Percentiles rank a stretch among this genome's conserved stretches.
Evolutionary conservation across 2,329 filamentous ascomycete species (phyloP).

Genomic region (Pseudocercospora fuligena): DNA sequence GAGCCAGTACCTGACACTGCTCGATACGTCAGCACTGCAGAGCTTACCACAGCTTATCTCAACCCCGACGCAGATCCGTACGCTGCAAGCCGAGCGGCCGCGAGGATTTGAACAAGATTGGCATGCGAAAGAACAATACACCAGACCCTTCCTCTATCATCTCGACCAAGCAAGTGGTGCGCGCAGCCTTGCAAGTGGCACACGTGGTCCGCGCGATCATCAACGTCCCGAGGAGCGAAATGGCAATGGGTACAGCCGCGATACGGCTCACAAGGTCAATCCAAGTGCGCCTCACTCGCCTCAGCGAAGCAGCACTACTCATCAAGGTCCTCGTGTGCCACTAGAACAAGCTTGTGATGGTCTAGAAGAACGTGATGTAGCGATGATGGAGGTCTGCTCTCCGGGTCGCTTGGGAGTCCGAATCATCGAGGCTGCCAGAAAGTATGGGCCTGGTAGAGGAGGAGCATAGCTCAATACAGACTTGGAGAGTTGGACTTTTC

Average conservation of each 20-base stretch:
- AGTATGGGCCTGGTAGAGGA: neutral
- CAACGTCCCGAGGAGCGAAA: neutral
- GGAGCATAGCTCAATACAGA: neutral
- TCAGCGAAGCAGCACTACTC: neutral
- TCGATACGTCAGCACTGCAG: slow-evolving; percentile 1
- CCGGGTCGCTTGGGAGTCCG: neutral
- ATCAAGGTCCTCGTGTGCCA: neutral
- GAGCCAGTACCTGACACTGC: neutral
- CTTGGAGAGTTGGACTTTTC: neutral
- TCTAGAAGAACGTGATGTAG: neutral
- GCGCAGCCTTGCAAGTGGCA: neutral
- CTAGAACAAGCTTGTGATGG: neutral
- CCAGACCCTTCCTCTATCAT: slow-evolving; percentile 7
- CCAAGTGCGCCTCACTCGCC: neutral
- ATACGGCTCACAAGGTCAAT: neutral
- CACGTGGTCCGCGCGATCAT: neutral
- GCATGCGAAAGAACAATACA: slow-evolving; percentile 5
- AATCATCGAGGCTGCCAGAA: slow-evolving; percentile 2
- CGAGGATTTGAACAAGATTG: slow-evolving; percentile 10
- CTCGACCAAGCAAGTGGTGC: neutral
- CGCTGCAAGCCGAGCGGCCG: slow-evolving; percentile 1
- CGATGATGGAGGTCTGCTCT: slow-evolving; percentile 2
- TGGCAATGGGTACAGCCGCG: neutral
- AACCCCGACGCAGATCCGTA: neutral
- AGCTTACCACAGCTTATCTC: slow-evolving; percentile 2